Evolutionary conservation across 2,329 filamentous ascomycete species (phyloP).

Genomic region (Arthrobotrys iridis): DNA sequence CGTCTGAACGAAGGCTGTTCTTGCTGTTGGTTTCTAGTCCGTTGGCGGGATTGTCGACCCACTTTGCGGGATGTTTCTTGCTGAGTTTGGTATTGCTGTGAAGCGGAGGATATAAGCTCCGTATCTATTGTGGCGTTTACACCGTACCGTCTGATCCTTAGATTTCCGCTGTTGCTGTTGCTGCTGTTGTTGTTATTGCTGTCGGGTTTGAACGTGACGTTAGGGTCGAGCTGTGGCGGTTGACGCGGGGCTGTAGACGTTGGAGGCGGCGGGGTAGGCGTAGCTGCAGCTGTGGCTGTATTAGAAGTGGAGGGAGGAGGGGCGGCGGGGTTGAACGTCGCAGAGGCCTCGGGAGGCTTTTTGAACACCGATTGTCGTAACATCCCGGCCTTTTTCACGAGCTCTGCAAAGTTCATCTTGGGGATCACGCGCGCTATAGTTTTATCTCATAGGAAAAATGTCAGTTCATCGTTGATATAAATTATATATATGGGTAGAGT

Average conservation of each 20-base stretch:
- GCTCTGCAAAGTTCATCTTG: constrained; percentile 40
- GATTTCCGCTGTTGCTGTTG: neutral
- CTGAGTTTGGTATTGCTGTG: neutral
- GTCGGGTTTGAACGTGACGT: neutral
- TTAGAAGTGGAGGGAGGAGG: neutral
- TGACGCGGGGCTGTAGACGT: neutral
- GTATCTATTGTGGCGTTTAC: neutral
- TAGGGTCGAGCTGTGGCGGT: neutral
- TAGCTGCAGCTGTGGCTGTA: neutral
- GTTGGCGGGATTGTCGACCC: constrained; percentile 8
- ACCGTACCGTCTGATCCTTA: neutral
- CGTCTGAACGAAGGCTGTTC: neutral
- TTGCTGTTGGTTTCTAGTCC: neutral
- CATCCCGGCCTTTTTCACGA: constrained; percentile 26
- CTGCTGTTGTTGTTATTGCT: neutral
- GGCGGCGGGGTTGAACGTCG: neutral
- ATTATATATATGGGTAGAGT: neutral
- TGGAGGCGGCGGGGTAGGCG: neutral
- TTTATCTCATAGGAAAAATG: too few relatives aligned
- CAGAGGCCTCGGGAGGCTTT: constrained; percentile 3
- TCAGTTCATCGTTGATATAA: too few relatives aligned
- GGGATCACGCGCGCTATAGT: constrained; percentile 29
- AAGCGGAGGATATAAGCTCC: constrained; percentile 18
- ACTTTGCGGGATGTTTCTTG: too few relatives aligned
- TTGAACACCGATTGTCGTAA: constrained; percentile 27